Percentiles rank a stretch among this genome's conserved stretches.
Conservation (phyloP, 306 rosid species). For the Citrullus mucosospermus region DNA sequence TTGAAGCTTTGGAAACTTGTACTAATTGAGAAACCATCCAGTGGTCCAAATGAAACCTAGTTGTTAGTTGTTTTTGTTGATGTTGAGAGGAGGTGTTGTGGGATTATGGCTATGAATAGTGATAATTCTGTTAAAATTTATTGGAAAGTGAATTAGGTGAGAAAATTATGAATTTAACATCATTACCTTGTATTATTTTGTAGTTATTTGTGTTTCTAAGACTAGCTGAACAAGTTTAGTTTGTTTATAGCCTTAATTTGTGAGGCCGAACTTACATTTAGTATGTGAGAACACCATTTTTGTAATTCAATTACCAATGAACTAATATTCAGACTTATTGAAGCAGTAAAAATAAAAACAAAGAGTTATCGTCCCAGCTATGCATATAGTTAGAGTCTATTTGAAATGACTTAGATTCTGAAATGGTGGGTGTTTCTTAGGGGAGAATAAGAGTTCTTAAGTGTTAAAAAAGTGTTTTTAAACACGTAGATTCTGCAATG, state of each 20-base stretch:
- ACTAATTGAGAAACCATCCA: not conserved
- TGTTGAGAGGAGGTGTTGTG: not conserved
- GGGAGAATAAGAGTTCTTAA: not conserved
- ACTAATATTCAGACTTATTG: no score
- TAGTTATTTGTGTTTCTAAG: no score
- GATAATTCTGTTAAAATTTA: not conserved
- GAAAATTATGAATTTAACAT: not conserved
- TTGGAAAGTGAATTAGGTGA: not conserved
- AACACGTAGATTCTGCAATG: not conserved
- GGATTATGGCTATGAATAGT: not conserved
- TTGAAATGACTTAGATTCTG: not conserved
- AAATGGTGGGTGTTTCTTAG: not conserved
- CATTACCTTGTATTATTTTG: no score
- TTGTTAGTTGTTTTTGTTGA: not conserved
- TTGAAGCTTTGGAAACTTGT: not conserved
- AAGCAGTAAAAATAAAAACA: no score
- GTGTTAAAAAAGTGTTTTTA: no score
- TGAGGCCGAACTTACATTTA: not conserved
- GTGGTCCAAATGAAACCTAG: not conserved
- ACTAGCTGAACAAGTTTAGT: not conserved
- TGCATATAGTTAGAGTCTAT: no score
- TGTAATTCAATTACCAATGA: not conserved
- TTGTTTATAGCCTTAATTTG: not conserved
- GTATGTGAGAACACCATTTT: not conserved
- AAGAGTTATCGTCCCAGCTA: no score